Percentiles rank a stretch among this genome's conserved stretches.
Conservation (phyloP, 1,284 basidiomycete genomes). For the Athelia psychrophila region DNA sequence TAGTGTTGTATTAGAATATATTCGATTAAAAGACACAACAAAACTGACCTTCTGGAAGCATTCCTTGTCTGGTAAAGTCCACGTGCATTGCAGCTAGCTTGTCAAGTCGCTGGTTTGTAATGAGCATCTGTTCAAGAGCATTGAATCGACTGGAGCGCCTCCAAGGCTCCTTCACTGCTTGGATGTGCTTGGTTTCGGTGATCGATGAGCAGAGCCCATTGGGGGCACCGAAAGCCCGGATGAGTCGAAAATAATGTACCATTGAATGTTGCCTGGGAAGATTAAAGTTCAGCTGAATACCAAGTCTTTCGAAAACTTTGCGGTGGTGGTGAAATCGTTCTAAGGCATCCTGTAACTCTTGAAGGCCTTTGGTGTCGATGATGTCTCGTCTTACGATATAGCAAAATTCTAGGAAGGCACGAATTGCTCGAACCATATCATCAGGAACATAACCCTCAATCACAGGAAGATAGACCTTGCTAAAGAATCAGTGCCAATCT, state of each 20-base stretch:
- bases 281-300: conserved; percentile 11
- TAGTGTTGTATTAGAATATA: too few relatives aligned
- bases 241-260: conserved; percentile 6
- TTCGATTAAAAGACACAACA: too few relatives aligned
- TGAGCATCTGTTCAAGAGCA: too few relatives aligned
- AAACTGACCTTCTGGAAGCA: too few relatives aligned
- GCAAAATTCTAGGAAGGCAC: conserved; percentile 17
- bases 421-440: conserved; percentile 10
- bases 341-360: conserved; percentile 13
- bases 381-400: conserved; percentile 15
- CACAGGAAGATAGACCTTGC: conserved; percentile 11
- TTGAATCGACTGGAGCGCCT: too few relatives aligned
- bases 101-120: too few relatives aligned
- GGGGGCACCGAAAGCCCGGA: background rate
- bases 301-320: conserved; percentile 13
- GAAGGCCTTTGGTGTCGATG: conserved; percentile 8
- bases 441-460: conserved; percentile 12
- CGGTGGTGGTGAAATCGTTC: conserved; percentile 15
- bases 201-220: too few relatives aligned
- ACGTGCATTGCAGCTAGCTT: too few relatives aligned
- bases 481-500: background rate
- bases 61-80: too few relatives aligned
- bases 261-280: conserved; percentile 21
- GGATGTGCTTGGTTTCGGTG: too few relatives aligned
- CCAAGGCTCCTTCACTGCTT: too few relatives aligned